Percentiles rank a stretch among this genome's conserved stretches.
Evolutionary conservation across 2,329 filamentous ascomycete genomes (phyloP).

Genomic region (Shiraia bambusicola): DNA sequence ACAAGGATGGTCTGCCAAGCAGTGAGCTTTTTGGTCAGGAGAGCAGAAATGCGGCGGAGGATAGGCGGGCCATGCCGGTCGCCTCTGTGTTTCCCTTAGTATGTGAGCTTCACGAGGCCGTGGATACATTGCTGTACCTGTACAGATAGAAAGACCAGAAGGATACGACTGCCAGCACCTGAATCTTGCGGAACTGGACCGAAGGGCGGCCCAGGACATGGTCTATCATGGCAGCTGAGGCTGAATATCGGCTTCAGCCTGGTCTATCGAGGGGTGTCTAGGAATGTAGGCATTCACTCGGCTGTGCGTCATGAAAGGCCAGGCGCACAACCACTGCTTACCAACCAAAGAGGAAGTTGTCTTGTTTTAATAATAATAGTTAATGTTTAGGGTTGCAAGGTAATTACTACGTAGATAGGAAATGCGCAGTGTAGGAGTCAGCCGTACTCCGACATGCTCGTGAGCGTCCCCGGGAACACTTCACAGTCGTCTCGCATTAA

Average conservation of each 20-base stretch:
- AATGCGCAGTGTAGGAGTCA: slow-evolving; percentile 4
- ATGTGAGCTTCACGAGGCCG: background rate
- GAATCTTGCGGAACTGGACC: slow-evolving; percentile 85
- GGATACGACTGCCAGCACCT: slow-evolving; percentile 85
- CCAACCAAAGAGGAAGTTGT: background rate
- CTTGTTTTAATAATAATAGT: too few species aligned
- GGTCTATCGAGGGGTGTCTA: slow-evolving; percentile 2
- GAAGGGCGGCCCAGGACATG: slow-evolving; percentile 91
- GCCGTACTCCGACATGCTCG: slow-evolving; percentile 17
- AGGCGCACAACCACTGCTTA: slow-evolving; percentile 4
- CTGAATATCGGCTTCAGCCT: background rate
- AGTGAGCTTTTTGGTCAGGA: slow-evolving; percentile 71
- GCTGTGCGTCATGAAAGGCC: slow-evolving; percentile 20
- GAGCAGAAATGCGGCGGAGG: slow-evolving; percentile 68
- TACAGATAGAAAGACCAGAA: slow-evolving; percentile 89
- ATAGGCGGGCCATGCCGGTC: slow-evolving; percentile 84
- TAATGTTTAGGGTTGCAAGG: background rate
- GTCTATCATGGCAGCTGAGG: slow-evolving; percentile 54
- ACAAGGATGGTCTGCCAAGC: slow-evolving; percentile 87
- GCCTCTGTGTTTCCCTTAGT: slow-evolving; percentile 59
- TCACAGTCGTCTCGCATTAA: slow-evolving; percentile 20
- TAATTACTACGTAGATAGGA: too few species aligned
- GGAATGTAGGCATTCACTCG: background rate
- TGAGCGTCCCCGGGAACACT: slow-evolving; percentile 8
- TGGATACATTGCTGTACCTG: slow-evolving; percentile 52